Evolutionary conservation across 2,329 filamentous ascomycete species (phyloP), one percentile per base, ranked within the genome.

Genomic region (Fusarium oligoseptatum): DNA sequence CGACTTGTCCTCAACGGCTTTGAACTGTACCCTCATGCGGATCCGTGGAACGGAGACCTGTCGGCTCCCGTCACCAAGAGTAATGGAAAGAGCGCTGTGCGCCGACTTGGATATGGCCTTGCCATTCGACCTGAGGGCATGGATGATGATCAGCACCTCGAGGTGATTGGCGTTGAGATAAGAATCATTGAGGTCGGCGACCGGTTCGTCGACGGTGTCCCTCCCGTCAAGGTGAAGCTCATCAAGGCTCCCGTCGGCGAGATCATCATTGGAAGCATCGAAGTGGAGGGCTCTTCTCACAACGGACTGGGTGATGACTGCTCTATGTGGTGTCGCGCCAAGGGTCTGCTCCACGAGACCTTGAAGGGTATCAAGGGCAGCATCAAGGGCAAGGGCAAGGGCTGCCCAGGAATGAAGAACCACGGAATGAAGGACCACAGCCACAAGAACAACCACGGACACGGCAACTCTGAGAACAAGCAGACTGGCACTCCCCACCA

Each of bases 151-250:
- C 87, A 88, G 70, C 82, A 85, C 63, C 80, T 91, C 50, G 85
- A 88, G 67, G 80, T 92, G 4, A 80, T 92, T 62, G 81, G 84
- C 41, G 78, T 93, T 67, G 85, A 89, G 71, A 82, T 93, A 41
- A 85, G 90, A 73, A 87, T 93, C 70, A 86, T 91, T 68, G 87
- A 91, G 79, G 88, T 93, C 29, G 89, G 89, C 67, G 82, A 86
- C 63, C 83, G 85, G 50, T 90, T 91, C 68, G 81, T 92, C 64
- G 83, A 88, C 52, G 85, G 83, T 27, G 84, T 92, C 27, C 87
- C 89, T 41, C 83, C 83, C 32, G 85, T 94, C 67, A 87, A 88
- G 55, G 84, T 94, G 55, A 89, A 88, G 75, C 84, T 94, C 20
- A 85, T 94, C 80, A 89, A 91, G 84, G 89, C 88, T 1, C 85